These are phyloP conservation scores for Ophiocordyceps robertsii DNA, from an alignment of 2,329 filamentous ascomycete species.

Conservation along the genomic window DNA sequence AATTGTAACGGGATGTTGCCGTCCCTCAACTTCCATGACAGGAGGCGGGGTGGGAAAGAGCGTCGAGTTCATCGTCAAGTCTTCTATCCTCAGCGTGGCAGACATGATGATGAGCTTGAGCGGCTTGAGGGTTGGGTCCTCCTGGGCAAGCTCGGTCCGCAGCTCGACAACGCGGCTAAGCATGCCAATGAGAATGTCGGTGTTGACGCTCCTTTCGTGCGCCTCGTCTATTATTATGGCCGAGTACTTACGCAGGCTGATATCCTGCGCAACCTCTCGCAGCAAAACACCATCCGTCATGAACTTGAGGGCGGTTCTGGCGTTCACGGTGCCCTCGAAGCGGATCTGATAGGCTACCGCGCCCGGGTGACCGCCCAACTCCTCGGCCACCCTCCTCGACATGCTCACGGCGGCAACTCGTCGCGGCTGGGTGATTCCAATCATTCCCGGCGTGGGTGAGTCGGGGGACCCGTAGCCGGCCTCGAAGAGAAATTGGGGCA, in stretches of 20 bases:
- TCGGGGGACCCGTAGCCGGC: constrained; percentile 72
- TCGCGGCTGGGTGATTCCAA: constrained; percentile 88
- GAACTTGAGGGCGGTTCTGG: constrained; percentile 86
- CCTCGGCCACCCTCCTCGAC: constrained; percentile 79
- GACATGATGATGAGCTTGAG: constrained; percentile 98
- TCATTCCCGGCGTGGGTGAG: constrained; percentile 77
- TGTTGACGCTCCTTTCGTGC: constrained; percentile 94
- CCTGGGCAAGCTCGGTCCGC: constrained; percentile 58
- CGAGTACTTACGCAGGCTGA: constrained; percentile 79
- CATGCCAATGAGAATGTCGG: constrained; percentile 96
- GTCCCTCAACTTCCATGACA: constrained; percentile 77
- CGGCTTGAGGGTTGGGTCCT: constrained; percentile 59
- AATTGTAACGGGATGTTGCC: constrained; percentile 78
- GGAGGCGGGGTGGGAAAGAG: constrained; percentile 72
- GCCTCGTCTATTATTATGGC: constrained; percentile 93
- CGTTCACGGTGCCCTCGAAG: constrained; percentile 72
- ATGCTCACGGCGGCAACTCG: constrained; percentile 94
- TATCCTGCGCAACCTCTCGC: constrained; percentile 81
- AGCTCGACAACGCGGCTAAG: constrained; percentile 84
- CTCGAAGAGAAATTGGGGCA: constrained; percentile 93
- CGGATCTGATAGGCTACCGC: constrained; percentile 87
- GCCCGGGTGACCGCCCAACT: constrained; percentile 64
- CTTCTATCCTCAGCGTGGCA: constrained; percentile 79
- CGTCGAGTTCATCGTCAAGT: constrained; percentile 72
- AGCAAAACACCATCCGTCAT: constrained; percentile 97